These are phyloP conservation scores for Kandelia obovata DNA, from an alignment of 345 rosid species.

Conservation along the genomic window DNA sequence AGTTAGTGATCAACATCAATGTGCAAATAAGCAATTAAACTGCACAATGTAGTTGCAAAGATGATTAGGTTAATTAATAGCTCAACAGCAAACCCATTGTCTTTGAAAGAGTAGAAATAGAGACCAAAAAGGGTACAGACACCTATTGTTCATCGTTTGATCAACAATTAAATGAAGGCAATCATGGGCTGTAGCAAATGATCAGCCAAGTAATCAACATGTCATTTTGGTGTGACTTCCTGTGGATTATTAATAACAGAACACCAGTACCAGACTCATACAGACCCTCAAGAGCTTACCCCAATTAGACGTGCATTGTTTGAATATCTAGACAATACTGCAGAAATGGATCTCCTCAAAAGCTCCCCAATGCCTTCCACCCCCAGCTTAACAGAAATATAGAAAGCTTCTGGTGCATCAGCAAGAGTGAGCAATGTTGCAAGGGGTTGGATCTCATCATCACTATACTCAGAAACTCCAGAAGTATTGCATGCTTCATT, in stretches of 20 bases:
- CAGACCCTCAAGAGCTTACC: slow-evolving; percentile 42
- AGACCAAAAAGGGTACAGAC: too few relatives aligned
- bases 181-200: too few relatives aligned
- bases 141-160: too few relatives aligned
- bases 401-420: slow-evolving; percentile 95
- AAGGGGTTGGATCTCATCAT: slow-evolving; percentile 84
- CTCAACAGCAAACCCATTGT: too few relatives aligned
- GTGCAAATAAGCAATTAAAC: too few relatives aligned
- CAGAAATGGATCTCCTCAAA: slow-evolving; percentile 78
- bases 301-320: slow-evolving; percentile 75
- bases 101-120: too few relatives aligned
- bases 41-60: too few relatives aligned
- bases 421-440: slow-evolving; percentile 76
- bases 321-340: slow-evolving; percentile 73
- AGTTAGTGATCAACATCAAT: too few relatives aligned
- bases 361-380: slow-evolving; percentile 93
- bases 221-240: neutral
- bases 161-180: too few relatives aligned
- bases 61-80: too few relatives aligned
- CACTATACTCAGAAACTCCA: slow-evolving; percentile 78
- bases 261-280: neutral
- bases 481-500: slow-evolving; percentile 70
- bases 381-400: slow-evolving; percentile 91
- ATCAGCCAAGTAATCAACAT: neutral
- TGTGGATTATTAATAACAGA: neutral